A percentile compares a stretch with the other conserved stretches of the same genome.
Conservation (phyloP, 164 flowering plant species). For the Taxillus chinensis region DNA sequence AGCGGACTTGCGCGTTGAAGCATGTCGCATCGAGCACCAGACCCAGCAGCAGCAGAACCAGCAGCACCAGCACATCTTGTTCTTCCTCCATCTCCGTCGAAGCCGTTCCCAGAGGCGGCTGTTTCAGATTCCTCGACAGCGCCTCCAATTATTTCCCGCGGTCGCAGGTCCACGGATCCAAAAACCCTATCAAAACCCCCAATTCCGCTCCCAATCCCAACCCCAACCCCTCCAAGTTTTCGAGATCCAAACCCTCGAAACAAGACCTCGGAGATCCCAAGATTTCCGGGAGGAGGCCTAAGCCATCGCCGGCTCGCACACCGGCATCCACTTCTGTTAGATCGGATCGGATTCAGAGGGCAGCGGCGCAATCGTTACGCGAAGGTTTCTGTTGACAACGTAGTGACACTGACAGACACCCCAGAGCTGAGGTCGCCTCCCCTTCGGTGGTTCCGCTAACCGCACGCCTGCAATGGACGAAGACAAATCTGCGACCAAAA, state of each 20-base stretch:
- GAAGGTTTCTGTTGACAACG: background rate
- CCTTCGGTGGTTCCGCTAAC: conserved; percentile 8
- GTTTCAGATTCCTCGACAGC: conserved; percentile 40
- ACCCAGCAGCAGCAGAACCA: conserved; percentile 10
- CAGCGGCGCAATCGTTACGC: background rate
- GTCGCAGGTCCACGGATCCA: conserved; percentile 13
- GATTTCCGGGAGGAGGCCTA: conserved; percentile 14
- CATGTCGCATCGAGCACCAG: too few relatives aligned
- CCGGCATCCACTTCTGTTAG: conserved; percentile 2
- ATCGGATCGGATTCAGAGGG: conserved; percentile 3
- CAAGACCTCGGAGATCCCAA: conserved; percentile 16
- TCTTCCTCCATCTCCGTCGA: conserved; percentile 35
- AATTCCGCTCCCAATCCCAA: conserved; percentile 30
- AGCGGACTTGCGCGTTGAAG: too few relatives aligned
- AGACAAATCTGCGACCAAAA: conserved; percentile 10
- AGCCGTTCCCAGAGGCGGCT: conserved; percentile 42
- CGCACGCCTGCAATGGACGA: conserved; percentile 30
- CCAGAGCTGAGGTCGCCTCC: conserved; percentile 4
- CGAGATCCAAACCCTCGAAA: conserved; percentile 15
- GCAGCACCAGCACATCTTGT: conserved; percentile 14
- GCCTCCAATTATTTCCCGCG: conserved; percentile 10
- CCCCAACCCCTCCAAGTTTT: conserved; percentile 9
- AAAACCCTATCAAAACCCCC: conserved; percentile 20
- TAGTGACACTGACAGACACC: conserved; percentile 3
- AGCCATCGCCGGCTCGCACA: conserved; percentile 11